phyloP scores from a whole-genome alignment of 2,329 filamentous ascomycete genomes.

The Claviceps fusiformis region DNA sequence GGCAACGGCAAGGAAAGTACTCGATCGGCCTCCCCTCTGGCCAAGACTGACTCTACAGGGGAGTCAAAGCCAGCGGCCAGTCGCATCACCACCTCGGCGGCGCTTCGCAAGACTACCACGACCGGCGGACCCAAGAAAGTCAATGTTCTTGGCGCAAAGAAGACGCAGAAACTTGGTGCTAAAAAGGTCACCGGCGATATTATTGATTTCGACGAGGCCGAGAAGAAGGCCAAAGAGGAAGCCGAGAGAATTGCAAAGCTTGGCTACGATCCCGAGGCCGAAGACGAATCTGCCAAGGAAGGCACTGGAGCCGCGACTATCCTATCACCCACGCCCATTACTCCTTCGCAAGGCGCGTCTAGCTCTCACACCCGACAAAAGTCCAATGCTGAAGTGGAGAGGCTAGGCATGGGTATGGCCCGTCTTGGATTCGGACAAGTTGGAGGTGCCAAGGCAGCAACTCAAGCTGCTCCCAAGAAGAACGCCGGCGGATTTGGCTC shows the following conservation, averaged over 20 bases:
- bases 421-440: conserved; percentile 82
- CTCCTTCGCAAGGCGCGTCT: conserved; percentile 45
- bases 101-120: conserved; percentile 63
- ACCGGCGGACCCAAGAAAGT: conserved; percentile 59
- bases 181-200: conserved; percentile 75
- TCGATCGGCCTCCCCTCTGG: conserved; percentile 75
- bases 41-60: conserved; percentile 43
- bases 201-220: conserved; percentile 94
- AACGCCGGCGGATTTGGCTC: conserved; percentile 80
- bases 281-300: conserved; percentile 39
- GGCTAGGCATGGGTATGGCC: conserved; percentile 77
- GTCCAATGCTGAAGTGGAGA: conserved; percentile 68
- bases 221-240: conserved; percentile 94
- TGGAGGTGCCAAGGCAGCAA: conserved; percentile 46
- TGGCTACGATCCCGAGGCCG: conserved; percentile 87
- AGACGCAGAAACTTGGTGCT: conserved; percentile 71
- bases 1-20: conserved; percentile 52
- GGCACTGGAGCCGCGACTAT: conserved; percentile 47
- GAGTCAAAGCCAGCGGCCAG: conserved; percentile 48
- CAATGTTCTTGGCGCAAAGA: conserved; percentile 77
- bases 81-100: conserved; percentile 62
- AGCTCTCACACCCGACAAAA: conserved; percentile 43
- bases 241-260: conserved; percentile 91
- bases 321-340: conserved; percentile 61
- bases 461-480: conserved; percentile 45